A percentile compares a stretch with the other conserved stretches of the same genome.
phyloP scores from a whole-genome alignment of 2,329 filamentous ascomycete genomes.

The Penicillium paneum region DNA sequence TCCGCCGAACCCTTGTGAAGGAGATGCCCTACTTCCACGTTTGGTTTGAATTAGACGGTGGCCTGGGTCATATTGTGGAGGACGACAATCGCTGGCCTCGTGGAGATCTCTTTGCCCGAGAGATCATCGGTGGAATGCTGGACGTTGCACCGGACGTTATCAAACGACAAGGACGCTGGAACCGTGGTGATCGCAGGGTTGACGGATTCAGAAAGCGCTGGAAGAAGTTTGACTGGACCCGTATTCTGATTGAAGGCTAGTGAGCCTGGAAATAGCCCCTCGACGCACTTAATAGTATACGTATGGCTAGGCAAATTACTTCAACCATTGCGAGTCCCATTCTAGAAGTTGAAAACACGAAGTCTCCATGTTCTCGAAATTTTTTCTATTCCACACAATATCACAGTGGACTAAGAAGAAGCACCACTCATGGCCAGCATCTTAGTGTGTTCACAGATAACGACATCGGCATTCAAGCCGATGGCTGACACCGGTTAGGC shows the following conservation, averaged over 20 bases:
- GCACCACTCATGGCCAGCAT: neutral
- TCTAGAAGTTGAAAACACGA: neutral
- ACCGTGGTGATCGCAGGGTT: conserved; percentile 61
- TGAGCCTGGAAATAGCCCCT: neutral
- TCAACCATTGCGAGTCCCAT: neutral
- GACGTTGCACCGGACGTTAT: conserved; percentile 77
- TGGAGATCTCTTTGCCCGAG: conserved; percentile 88
- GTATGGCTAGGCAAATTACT: neutral
- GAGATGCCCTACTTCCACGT: conserved; percentile 99
- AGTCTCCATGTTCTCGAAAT: neutral
- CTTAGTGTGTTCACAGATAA: neutral
- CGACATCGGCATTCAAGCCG: neutral
- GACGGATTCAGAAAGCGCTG: conserved; percentile 80
- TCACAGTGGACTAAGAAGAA: neutral
- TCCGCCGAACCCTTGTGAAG: conserved; percentile 77
- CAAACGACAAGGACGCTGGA: conserved; percentile 88
- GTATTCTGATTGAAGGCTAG: conserved; percentile 53
- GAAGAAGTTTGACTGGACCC: conserved; percentile 90
- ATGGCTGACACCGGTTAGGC: neutral
- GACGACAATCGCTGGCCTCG: conserved; percentile 79
- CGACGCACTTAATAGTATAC: neutral
- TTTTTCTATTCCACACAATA: neutral
- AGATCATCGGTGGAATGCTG: conserved; percentile 88
- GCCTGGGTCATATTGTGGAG: conserved; percentile 88
- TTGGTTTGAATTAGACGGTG: conserved; percentile 91